Evolutionary conservation across 805 yeast genomes (phyloP).

Genomic region (Candida manassasensis): DNA sequence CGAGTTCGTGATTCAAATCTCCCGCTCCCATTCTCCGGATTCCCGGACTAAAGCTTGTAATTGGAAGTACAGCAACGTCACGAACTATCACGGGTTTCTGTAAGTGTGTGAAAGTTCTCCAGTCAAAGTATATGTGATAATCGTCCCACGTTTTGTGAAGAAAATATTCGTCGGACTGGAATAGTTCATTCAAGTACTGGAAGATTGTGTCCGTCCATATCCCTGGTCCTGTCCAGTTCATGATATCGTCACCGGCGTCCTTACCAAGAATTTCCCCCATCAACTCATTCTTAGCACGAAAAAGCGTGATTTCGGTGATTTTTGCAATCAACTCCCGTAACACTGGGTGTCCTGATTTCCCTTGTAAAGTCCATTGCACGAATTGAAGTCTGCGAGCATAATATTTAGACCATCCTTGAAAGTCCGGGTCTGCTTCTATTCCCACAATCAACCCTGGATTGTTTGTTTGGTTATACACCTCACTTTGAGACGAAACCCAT

Average conservation of each 20-base stretch:
- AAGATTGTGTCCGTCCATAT: conserved; percentile 86
- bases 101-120: conserved; percentile 63
- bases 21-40: conserved; percentile 83
- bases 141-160: conserved; percentile 18
- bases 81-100: conserved; percentile 51
- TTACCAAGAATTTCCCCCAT: conserved; percentile 49
- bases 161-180: conserved; percentile 24
- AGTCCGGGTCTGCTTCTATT: conserved; percentile 94
- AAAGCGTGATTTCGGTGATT: conserved; percentile 70
- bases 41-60: conserved; percentile 63
- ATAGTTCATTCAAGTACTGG: conserved; percentile 49
- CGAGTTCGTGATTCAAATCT: conserved; percentile 60
- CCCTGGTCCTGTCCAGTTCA: conserved; percentile 97
- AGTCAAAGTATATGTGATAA: conserved; percentile 22
- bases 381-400: conserved; percentile 90
- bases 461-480: conserved; percentile 22
- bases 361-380: conserved; percentile 95
- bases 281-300: conserved; percentile 44
- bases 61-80: conserved; percentile 69
- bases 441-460: conserved; percentile 81
- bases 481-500: conserved; percentile 59
- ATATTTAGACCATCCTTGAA: conserved; percentile 91
- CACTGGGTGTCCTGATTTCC: conserved; percentile 87
- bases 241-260: conserved; percentile 69
- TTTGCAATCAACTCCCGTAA: conserved; percentile 75